phyloP scores from a whole-genome alignment of 169 alveolate species.

The Eimeria sp. region DNA sequence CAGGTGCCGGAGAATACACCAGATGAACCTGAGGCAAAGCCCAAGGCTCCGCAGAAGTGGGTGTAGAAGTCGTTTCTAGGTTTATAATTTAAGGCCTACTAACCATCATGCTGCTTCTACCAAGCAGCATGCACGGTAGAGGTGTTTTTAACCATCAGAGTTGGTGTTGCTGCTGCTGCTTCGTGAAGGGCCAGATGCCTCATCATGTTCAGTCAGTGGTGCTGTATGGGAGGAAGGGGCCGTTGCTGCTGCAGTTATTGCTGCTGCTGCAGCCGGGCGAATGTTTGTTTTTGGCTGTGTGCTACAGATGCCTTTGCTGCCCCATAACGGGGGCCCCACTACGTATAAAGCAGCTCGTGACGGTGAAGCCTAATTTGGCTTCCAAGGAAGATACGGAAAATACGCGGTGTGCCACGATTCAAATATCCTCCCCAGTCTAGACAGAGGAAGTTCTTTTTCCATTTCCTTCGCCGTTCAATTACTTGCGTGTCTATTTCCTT shows the following conservation, averaged over 20 bases:
- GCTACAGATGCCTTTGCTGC: conserved; percentile 85
- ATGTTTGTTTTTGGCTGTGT: background rate
- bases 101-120: background rate
- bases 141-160: background rate
- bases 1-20: conserved; percentile 69
- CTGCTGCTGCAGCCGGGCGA: conserved; percentile 1
- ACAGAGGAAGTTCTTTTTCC: too few species aligned
- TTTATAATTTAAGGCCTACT: background rate
- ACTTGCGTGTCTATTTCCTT: background rate
- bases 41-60: conserved; percentile 43
- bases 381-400: conserved; percentile 64
- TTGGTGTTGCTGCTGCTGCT: conserved; percentile 1
- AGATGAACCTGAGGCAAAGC: conserved; percentile 60
- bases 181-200: background rate
- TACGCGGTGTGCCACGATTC: conserved; percentile 42
- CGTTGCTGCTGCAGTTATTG: background rate
- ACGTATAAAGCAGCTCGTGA: conserved; percentile 88
- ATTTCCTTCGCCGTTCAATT: background rate
- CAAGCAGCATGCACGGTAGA: background rate
- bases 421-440: background rate
- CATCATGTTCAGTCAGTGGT: background rate
- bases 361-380: conserved; percentile 88
- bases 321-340: conserved; percentile 90
- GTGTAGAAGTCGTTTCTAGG: background rate
- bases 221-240: background rate